Percentiles rank a stretch among this genome's conserved stretches.
phyloP scores from a whole-genome alignment of 225 moss, liverwort and hornwort species.

The Pleurozium schreberi region DNA sequence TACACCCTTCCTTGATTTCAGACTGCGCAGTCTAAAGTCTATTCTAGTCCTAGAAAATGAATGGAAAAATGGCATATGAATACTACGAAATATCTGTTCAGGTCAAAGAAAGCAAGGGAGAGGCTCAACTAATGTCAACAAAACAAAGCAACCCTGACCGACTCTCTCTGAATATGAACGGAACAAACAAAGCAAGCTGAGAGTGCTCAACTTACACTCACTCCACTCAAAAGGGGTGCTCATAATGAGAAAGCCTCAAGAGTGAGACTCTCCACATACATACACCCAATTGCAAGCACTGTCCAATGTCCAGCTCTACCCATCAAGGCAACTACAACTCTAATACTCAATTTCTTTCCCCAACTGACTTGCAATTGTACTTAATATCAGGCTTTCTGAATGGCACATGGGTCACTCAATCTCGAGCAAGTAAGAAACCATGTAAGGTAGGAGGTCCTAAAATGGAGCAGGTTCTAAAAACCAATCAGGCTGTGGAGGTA shows the following conservation, averaged over 20 bases:
- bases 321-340: no score
- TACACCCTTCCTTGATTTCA: no score
- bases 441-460: no score
- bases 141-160: background rate
- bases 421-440: background rate
- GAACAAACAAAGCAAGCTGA: background rate
- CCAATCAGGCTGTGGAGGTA: no score
- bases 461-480: no score
- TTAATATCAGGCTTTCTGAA: background rate
- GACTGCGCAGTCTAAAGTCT: no score
- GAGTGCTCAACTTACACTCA: background rate
- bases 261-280: background rate
- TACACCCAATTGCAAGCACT: background rate
- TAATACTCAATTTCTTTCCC: background rate
- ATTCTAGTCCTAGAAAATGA: no score
- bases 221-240: background rate
- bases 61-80: no score
- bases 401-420: background rate
- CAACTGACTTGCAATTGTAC: background rate
- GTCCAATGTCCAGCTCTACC: background rate
- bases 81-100: background rate
- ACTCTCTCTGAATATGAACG: accelerated
- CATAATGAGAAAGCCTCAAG: accelerated
- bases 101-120: background rate
- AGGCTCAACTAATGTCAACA: background rate